phyloP scores from a whole-genome alignment of 2,329 filamentous ascomycete genomes.

The Botryotinia narcissicola region DNA sequence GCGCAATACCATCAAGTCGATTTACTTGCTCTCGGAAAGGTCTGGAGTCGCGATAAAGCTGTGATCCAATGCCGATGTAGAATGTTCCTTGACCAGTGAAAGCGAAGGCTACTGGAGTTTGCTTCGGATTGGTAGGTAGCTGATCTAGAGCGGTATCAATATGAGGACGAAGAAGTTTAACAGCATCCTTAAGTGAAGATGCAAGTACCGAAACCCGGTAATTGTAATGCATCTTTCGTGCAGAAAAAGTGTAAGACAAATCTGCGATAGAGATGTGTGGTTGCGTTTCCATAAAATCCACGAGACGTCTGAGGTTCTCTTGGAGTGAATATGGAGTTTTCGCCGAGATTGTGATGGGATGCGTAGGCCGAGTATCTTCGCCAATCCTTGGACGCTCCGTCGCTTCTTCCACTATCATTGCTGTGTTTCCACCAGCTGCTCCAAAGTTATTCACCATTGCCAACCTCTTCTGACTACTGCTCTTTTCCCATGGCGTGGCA shows the following conservation, averaged over 20 bases:
- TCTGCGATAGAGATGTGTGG: slow-evolving; percentile 30
- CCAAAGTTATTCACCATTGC: slow-evolving; percentile 47
- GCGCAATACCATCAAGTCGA: slow-evolving; percentile 24
- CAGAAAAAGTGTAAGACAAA: slow-evolving; percentile 36
- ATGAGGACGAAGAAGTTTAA: neutral
- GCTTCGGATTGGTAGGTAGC: slow-evolving; percentile 38
- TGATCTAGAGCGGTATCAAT: slow-evolving; percentile 41
- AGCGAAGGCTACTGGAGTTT: slow-evolving; percentile 33
- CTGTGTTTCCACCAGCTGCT: slow-evolving; percentile 37
- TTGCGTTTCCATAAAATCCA: slow-evolving; percentile 29
- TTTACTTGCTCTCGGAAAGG: neutral
- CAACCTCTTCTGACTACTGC: slow-evolving; percentile 44
- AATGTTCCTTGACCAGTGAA: slow-evolving; percentile 13
- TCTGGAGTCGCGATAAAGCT: neutral
- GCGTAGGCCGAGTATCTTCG: slow-evolving; percentile 45
- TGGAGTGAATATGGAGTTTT: slow-evolving; percentile 32
- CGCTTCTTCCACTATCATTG: slow-evolving; percentile 35
- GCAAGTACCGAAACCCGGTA: slow-evolving; percentile 47
- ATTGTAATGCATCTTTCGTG: slow-evolving; percentile 57
- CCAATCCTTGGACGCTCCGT: slow-evolving; percentile 30
- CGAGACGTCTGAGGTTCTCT: slow-evolving; percentile 28
- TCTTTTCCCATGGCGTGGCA: slow-evolving; percentile 28
- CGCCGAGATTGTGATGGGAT: slow-evolving; percentile 51
- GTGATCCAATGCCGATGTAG: neutral
- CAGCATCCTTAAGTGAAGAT: neutral